These are phyloP conservation scores for Earliella scabrosa DNA, from an alignment of 1,284 basidiomycete genomes.

Conservation along the genomic window DNA sequence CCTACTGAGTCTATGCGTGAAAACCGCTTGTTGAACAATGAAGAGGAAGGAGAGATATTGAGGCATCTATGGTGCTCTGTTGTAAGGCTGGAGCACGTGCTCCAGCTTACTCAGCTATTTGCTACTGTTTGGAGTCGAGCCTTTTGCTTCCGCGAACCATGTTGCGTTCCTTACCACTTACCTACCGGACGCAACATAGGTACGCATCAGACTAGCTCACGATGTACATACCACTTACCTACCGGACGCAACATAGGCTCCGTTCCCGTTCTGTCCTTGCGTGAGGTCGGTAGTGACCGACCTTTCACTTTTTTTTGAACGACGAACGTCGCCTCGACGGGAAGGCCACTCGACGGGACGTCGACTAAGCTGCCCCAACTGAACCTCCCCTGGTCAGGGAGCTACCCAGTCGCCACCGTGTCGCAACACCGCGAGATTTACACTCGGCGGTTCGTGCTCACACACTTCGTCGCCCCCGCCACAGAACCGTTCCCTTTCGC, in stretches of 20 bases:
- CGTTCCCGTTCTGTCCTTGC: background rate
- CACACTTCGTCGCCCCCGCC: too few relatives aligned
- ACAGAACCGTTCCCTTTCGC: background rate
- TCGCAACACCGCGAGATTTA: background rate
- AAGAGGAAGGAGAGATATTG: too few relatives aligned
- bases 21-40: too few relatives aligned
- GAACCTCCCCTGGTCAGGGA: background rate
- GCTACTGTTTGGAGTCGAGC: background rate
- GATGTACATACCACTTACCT: background rate
- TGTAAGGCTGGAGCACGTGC: too few relatives aligned
- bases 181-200: too few relatives aligned
- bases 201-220: too few relatives aligned
- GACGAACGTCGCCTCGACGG: too few relatives aligned
- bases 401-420: background rate
- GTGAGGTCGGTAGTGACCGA: background rate
- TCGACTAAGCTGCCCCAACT: background rate
- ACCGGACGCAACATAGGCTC: background rate
- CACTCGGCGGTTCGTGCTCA: too few relatives aligned
- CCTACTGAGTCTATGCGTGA: too few relatives aligned
- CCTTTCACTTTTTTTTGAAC: background rate
- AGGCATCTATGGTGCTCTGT: too few relatives aligned
- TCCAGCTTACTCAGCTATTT: too few relatives aligned
- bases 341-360: too few relatives aligned
- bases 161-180: background rate
- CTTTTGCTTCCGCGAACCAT: background rate